phyloP scores from a whole-genome alignment of 2,329 filamentous ascomycete genomes.

The Penicillium sp. region DNA sequence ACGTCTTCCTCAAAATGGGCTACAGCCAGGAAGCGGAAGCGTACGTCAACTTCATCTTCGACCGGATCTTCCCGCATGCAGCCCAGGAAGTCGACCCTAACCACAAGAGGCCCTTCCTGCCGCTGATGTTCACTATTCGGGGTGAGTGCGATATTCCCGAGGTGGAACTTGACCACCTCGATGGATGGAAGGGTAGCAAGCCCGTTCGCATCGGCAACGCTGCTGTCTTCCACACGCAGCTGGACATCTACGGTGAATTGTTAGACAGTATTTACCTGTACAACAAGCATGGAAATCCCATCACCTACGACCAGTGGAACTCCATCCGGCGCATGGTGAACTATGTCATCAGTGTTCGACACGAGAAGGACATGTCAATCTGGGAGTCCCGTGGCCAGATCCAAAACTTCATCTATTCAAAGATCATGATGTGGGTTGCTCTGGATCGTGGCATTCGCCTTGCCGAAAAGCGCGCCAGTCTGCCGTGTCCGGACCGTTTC shows the following conservation, averaged over 20 bases:
- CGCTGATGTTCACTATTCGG: slow-evolving; percentile 80
- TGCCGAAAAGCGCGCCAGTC: slow-evolving; percentile 68
- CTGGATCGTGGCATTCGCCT: slow-evolving; percentile 74
- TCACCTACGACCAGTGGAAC: slow-evolving; percentile 75
- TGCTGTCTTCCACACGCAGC: slow-evolving; percentile 73
- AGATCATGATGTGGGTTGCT: slow-evolving; percentile 81
- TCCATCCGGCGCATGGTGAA: slow-evolving; percentile 68
- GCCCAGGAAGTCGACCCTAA: slow-evolving; percentile 60
- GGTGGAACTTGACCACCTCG: slow-evolving; percentile 66
- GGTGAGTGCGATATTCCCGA: slow-evolving; percentile 76
- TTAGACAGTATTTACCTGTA: slow-evolving; percentile 77
- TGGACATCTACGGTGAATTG: slow-evolving; percentile 78
- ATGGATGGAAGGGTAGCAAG: slow-evolving; percentile 69
- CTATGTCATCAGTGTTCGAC: slow-evolving; percentile 68
- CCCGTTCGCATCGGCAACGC: slow-evolving; percentile 78
- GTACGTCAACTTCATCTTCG: slow-evolving; percentile 77
- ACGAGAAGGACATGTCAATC: slow-evolving; percentile 76
- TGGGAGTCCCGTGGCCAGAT: slow-evolving; percentile 78
- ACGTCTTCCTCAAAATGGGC: slow-evolving; percentile 72
- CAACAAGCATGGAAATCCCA: slow-evolving; percentile 76
- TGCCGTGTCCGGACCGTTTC: slow-evolving; percentile 70
- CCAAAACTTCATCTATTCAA: slow-evolving; percentile 79
- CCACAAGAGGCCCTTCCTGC: slow-evolving; percentile 57
- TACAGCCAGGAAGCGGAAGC: slow-evolving; percentile 75
- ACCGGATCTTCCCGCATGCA: slow-evolving; percentile 56